Base-by-base conservation (phyloP, 139 green algal genomes). In the Desmodesmus armatus region DNA sequence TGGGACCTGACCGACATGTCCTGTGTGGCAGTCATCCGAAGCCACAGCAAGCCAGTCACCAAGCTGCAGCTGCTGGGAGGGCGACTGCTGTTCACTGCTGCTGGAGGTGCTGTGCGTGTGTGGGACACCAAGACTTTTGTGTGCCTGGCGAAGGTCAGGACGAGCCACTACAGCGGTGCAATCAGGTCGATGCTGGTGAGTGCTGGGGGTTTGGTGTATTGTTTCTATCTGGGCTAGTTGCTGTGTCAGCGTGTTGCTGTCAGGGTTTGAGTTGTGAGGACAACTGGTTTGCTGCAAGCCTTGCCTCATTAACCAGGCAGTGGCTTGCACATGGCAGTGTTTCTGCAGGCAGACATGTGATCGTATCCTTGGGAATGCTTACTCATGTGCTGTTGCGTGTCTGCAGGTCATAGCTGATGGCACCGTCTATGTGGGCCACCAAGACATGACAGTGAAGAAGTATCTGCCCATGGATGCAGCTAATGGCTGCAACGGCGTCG, bases 21-120 rank as follows among this genome's bases (percentile, higher is more conserved):
- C 40, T 94, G 85, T 82, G 25, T 92, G 33, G 63, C 69, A 55
- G 90, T 81, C 0, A 88, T 96, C 72, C 33, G 72, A 1, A 94
- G 93, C 15, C 94, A 97, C 88, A 88, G 82, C 81, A 95, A 95
- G 78, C 92, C 94, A 3, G 94, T 98, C 35, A 91, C 92, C 37
- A 49, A 87, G 29, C 85, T 98, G 83, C 33, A 84, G 55, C 55
- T 95, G 60, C 47, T 69, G 17, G 85, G 83, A 35, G 60, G 89
- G 67, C 58, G 62, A 58, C 62, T 91, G 72, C 90, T 98, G 55
- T 93, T 90, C 66, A 91, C 90, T 55, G 90, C 85, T 15, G 93
- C 89, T 49, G 96, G 95, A 25, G 92, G 93, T 35, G 91, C 85
- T 35, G 85, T 98, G 58, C 88, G 93, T 37, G 88, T 97, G 39